phyloP scores from a whole-genome alignment of 2,329 filamentous ascomycete genomes.

The Fusarium temperatum region DNA sequence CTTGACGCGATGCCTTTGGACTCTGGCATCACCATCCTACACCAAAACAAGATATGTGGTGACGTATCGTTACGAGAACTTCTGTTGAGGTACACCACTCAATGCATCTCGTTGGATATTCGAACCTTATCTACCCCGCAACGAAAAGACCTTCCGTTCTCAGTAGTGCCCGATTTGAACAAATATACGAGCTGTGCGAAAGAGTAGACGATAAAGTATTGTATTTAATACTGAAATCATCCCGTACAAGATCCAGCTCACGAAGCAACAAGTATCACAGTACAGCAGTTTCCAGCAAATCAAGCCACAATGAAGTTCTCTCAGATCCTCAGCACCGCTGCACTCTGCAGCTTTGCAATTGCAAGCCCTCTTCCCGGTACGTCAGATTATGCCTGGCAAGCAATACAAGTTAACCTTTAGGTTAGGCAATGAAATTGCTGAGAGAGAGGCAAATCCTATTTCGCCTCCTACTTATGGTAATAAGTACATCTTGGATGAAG shows the following conservation, averaged over 20 bases:
- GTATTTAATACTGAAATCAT: background rate
- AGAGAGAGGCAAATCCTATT: background rate
- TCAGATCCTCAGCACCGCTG: background rate
- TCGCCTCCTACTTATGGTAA: background rate
- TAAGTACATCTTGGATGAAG: background rate
- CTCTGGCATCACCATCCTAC: background rate
- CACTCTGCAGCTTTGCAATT: background rate
- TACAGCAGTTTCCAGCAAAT: background rate
- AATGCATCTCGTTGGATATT: background rate
- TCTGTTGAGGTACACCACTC: background rate
- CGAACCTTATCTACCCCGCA: background rate
- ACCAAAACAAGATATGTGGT: background rate
- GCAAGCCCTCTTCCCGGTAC: background rate
- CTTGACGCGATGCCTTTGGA: background rate
- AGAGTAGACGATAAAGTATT: background rate
- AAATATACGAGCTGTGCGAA: background rate
- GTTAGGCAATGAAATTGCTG: background rate
- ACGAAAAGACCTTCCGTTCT: background rate
- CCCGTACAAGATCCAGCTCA: fast-evolving
- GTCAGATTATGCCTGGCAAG: fast-evolving
- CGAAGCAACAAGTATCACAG: background rate
- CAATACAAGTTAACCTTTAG: background rate
- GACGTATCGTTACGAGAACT: background rate
- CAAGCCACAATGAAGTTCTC: background rate
- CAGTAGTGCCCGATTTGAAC: background rate